Evolutionary conservation across 371 early-diverging fungal genomes (phyloP), one percentile per base, ranked within the genome.

Genomic region (Lichtheimia corymbifera): DNA sequence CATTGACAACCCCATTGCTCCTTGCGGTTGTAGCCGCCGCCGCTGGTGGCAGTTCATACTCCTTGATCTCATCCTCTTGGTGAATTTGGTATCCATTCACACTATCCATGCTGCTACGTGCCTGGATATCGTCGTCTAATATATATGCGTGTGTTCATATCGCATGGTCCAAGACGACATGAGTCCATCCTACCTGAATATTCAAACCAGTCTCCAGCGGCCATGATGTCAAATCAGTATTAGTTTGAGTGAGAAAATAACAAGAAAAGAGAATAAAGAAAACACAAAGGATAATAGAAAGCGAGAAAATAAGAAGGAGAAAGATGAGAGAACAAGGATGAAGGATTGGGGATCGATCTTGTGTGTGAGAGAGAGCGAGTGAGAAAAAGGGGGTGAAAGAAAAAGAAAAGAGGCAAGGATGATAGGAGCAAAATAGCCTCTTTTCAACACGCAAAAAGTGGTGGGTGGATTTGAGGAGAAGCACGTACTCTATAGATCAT

Each of bases 21-120:
- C 28, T 17, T 24, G 52, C 13, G 11, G 14, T 11, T 0, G 17
- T n/a, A 7, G 54, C 14, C 11, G 15, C 41, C 20, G 54, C 54
- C 17, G 54, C 30, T 18, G 54, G 54, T 40, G 54, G 54, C 41
- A 53, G 54, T 22, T 53, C 54, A 13, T 53, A 53, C 54, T 53
- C 54, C 54, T 53, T 53, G 54, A 53, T 53, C 17, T 53, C 54
- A 40, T 53, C 54, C 41, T 53, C 54, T 20, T 53, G 54, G 28
- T 53, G 54, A 2, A 53, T 22, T 53, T 53, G 54, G 20, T 53
- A 53, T 35, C 35, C 35, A 35, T 35, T 35, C 1, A 41, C 40
- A 40, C 54, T 53, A 13, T 53, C 40, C 30, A 40, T 41, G 28
- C 40, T 40, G 2, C 18, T 53, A 40, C 40, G 30, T 53, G 40